These are phyloP conservation scores for Microdochium nivale DNA, from an alignment of 2,329 filamentous ascomycete species.

Conservation along the genomic window DNA sequence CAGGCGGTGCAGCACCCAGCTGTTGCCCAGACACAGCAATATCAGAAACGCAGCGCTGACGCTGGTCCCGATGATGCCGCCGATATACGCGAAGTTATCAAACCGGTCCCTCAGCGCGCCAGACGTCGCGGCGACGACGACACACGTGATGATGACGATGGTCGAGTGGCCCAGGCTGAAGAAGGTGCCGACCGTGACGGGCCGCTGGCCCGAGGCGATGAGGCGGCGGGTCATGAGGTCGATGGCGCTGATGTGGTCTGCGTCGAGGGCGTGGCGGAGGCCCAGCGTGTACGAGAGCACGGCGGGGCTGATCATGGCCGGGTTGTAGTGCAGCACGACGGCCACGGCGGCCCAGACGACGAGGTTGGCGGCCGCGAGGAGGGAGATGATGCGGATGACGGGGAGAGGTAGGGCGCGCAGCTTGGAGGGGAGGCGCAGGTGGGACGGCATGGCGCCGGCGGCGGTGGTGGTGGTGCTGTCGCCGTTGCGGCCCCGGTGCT, in stretches of 20 bases:
- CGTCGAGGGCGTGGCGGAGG: conserved; percentile 89
- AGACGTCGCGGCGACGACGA: conserved; percentile 85
- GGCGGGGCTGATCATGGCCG: conserved; percentile 65
- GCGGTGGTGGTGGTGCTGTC: not conserved
- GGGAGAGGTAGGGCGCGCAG: conserved; percentile 16
- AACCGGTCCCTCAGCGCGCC: conserved; percentile 77
- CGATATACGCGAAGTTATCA: conserved; percentile 68
- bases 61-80: conserved; percentile 81
- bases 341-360: conserved; percentile 46
- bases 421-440: not conserved
- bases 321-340: conserved; percentile 43
- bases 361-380: conserved; percentile 42
- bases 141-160: conserved; percentile 81
- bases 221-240: conserved; percentile 90
- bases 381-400: conserved; percentile 37
- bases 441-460: not conserved
- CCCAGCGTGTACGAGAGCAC: conserved; percentile 83
- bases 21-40: conserved; percentile 73
- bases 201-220: conserved; percentile 74
- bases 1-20: conserved; percentile 75
- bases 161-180: conserved; percentile 93
- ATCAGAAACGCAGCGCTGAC: conserved; percentile 80
- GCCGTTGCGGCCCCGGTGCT: not conserved
- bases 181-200: conserved; percentile 88
- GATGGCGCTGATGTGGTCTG: conserved; percentile 83